A percentile compares a stretch with the other conserved stretches of the same genome.
Conservation (phyloP, 441 rosid species). For the Syzygium syzygioides region DNA sequence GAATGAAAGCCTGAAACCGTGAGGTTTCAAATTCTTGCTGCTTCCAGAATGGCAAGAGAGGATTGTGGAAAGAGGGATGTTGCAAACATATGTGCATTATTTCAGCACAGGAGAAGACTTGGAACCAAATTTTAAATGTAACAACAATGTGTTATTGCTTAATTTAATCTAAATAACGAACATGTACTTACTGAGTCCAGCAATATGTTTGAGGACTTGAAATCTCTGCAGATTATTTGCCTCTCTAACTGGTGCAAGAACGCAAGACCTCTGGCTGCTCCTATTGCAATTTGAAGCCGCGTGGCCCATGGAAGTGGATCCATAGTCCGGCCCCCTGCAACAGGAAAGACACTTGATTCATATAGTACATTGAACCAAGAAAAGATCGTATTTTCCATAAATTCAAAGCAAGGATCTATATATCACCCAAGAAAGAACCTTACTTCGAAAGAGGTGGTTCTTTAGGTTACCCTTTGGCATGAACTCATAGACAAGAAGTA, state of each 20-base stretch:
- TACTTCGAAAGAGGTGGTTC: background rate
- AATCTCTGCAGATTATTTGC: background rate
- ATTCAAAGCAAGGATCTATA: background rate
- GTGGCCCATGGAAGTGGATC: background rate
- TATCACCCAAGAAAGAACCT: background rate
- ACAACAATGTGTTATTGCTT: background rate
- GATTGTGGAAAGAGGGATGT: background rate
- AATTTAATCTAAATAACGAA: background rate
- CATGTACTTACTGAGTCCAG: background rate
- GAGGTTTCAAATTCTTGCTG: background rate
- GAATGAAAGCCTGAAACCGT: background rate
- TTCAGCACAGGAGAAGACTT: background rate
- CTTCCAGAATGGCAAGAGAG: background rate
- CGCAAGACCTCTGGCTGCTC: background rate
- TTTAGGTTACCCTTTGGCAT: background rate
- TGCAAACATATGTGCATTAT: rapidly evolving
- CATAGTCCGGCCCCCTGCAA: background rate
- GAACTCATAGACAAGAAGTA: background rate
- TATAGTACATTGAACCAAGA: background rate
- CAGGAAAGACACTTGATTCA: background rate
- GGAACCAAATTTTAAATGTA: background rate
- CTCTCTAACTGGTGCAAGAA: background rate
- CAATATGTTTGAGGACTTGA: background rate
- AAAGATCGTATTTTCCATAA: background rate
- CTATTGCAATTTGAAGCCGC: background rate